Conservation (phyloP, 225 moss, liverwort and hornwort genomes). For the Thuidium tamariscinum region DNA sequence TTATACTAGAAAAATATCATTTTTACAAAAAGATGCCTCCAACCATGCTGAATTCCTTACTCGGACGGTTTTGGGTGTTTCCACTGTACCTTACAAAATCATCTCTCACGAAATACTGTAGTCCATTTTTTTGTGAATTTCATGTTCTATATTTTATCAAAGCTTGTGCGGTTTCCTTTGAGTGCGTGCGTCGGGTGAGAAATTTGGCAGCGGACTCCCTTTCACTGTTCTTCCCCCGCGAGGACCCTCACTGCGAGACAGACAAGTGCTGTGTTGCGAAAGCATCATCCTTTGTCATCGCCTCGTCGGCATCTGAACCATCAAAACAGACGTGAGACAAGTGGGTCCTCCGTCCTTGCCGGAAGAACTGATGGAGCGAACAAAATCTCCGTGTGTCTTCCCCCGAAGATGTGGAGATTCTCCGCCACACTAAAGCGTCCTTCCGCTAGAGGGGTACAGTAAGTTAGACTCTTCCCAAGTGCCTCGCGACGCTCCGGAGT, state of each 20-base stretch:
- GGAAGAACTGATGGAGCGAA: background rate
- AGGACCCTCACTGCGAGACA: background rate
- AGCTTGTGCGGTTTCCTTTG: background rate
- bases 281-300: background rate
- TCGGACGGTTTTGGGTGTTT: too few species aligned
- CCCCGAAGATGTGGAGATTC: background rate
- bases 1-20: too few species aligned
- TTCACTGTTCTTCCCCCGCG: background rate
- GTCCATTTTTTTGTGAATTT: background rate
- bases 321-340: background rate
- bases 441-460: background rate
- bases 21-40: too few species aligned
- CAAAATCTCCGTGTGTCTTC: background rate
- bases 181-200: background rate
- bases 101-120: background rate
- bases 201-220: background rate
- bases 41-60: too few species aligned
- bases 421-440: background rate
- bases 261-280: background rate
- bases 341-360: background rate
- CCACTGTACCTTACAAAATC: too few species aligned
- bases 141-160: background rate
- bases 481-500: background rate
- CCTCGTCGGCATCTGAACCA: background rate
- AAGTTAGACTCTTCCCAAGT: background rate